Percentiles rank a stretch among this genome's conserved stretches.
Evolutionary conservation across 768 basidiomycete genomes (phyloP).

Genomic region (Mycena alexandri): DNA sequence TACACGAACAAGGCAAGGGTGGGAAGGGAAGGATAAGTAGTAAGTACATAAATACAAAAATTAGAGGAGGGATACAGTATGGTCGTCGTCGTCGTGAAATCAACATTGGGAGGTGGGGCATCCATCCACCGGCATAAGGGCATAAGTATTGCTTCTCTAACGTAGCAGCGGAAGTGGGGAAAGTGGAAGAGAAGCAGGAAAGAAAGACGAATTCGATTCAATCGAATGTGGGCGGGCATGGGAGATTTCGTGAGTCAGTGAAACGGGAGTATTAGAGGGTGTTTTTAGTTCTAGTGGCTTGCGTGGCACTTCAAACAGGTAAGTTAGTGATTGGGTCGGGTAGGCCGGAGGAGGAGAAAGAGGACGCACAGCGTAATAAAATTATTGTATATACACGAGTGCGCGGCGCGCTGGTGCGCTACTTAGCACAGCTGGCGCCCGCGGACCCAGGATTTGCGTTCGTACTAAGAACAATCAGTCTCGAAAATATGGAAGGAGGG

Average conservation of each 20-base stretch:
- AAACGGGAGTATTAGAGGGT: constrained; percentile 1
- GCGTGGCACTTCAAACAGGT: too few relatives aligned
- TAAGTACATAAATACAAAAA: too few relatives aligned
- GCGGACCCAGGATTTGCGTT: constrained; percentile 40
- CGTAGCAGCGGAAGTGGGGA: too few relatives aligned
- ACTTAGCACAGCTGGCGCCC: constrained; percentile 15
- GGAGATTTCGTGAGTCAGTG: constrained; percentile 10
- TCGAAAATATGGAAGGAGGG: neutral
- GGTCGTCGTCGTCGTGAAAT: too few relatives aligned
- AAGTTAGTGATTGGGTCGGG: neutral
- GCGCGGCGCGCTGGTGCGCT: too few relatives aligned
- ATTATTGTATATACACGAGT: neutral
- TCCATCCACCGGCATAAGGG: neutral
- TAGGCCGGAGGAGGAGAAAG: neutral
- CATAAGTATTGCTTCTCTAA: too few relatives aligned
- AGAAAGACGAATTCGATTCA: constrained; percentile 31
- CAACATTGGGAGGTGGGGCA: too few relatives aligned
- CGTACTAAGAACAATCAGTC: constrained; percentile 17
- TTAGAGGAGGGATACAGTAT: constrained; percentile 1
- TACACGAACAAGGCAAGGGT: neutral
- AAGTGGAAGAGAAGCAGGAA: too few relatives aligned
- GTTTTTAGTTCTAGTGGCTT: constrained; percentile 17
- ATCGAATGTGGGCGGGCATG: constrained; percentile 29
- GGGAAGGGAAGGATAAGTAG: too few relatives aligned
- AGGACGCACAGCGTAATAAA: constrained; percentile 16